Percentiles rank a stretch among this genome's conserved stretches.
phyloP scores from a whole-genome alignment of 2,329 filamentous ascomycete genomes.

The Paracamarosporium sp. region DNA sequence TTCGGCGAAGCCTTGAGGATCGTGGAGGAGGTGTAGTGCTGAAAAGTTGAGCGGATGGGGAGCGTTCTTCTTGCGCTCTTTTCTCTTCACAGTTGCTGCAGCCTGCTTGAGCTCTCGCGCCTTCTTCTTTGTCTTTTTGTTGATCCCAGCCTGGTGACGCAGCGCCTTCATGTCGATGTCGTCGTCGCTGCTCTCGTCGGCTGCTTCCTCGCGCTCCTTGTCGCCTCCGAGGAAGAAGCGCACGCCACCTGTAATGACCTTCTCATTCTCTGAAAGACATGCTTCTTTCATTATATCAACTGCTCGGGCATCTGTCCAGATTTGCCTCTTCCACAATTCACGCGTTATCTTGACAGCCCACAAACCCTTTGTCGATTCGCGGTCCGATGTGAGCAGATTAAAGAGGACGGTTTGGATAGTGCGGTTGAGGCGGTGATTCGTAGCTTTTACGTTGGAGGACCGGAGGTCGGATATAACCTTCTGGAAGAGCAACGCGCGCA shows the following conservation, averaged over 20 bases:
- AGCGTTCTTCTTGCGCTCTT: slow-evolving; percentile 86
- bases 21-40: slow-evolving; percentile 89
- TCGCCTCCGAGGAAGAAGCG: slow-evolving; percentile 96
- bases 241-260: slow-evolving; percentile 85
- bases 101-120: slow-evolving; percentile 80
- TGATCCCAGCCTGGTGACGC: slow-evolving; percentile 86
- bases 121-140: slow-evolving; percentile 95
- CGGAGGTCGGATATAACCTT: slow-evolving; percentile 93
- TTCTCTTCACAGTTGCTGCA: slow-evolving; percentile 76
- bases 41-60: slow-evolving; percentile 95
- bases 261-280: slow-evolving; percentile 86
- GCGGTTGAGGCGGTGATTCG: slow-evolving; percentile 90
- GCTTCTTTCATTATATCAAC: slow-evolving; percentile 99
- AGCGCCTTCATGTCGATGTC: slow-evolving; percentile 79
- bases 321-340: slow-evolving; percentile 94
- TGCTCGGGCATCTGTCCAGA: slow-evolving; percentile 93
- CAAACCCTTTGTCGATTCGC: slow-evolving; percentile 81
- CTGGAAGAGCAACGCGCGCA: slow-evolving; percentile 82
- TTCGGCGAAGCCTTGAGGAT: slow-evolving; percentile 94
- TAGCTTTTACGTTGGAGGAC: slow-evolving; percentile 83
- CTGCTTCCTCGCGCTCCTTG: slow-evolving; percentile 88
- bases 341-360: slow-evolving; percentile 97
- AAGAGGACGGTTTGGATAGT: slow-evolving; percentile 93
- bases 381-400: slow-evolving; percentile 87
- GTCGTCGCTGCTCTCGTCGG: slow-evolving; percentile 79